Percentiles rank a stretch among this genome's conserved stretches.
These are phyloP conservation scores for Aspergillus carlsbadensis DNA, from an alignment of 495 filamentous ascomycete species.

Conservation along the genomic window DNA sequence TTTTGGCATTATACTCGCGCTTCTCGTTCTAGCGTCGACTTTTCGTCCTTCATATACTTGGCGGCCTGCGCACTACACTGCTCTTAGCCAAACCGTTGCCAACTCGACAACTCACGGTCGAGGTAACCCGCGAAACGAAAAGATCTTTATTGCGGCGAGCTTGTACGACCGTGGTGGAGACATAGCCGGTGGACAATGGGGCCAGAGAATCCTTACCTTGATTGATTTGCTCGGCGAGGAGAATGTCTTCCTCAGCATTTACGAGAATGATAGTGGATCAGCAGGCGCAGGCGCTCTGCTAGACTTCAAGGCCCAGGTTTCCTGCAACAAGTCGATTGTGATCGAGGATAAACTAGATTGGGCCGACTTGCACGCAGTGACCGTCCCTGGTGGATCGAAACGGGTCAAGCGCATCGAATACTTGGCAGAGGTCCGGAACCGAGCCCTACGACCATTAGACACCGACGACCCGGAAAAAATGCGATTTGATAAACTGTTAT, in stretches of 20 bases:
- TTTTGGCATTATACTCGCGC: slow-evolving; percentile 63
- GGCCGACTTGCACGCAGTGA: slow-evolving; percentile 52
- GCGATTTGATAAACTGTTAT: slow-evolving; percentile 67
- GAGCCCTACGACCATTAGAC: slow-evolving; percentile 64
- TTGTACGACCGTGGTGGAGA: slow-evolving; percentile 62
- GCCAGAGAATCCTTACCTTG: slow-evolving; percentile 57
- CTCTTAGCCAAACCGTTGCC: slow-evolving; percentile 36
- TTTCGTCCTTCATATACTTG: slow-evolving; percentile 62
- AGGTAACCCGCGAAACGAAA: slow-evolving; percentile 63
- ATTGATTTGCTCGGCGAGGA: slow-evolving; percentile 58
- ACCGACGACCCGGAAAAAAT: slow-evolving; percentile 35
- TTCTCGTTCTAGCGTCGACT: slow-evolving; percentile 51
- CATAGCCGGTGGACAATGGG: slow-evolving; percentile 67
- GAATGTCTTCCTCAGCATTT: slow-evolving; percentile 54
- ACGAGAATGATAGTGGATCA: slow-evolving; percentile 69
- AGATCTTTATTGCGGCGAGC: slow-evolving; percentile 74
- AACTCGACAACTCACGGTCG: slow-evolving; percentile 46
- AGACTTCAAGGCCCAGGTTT: slow-evolving; percentile 39
- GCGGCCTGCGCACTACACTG: slow-evolving; percentile 48
- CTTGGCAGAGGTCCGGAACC: slow-evolving; percentile 76
- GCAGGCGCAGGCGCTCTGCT: slow-evolving; percentile 44
- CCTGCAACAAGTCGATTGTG: slow-evolving; percentile 54
- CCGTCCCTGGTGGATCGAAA: slow-evolving; percentile 58
- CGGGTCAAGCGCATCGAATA: slow-evolving; percentile 72
- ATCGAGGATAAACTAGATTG: slow-evolving; percentile 54